These are phyloP conservation scores for Phylloboletellus chloephorus DNA, from an alignment of 1,284 basidiomycete species.

Conservation along the genomic window DNA sequence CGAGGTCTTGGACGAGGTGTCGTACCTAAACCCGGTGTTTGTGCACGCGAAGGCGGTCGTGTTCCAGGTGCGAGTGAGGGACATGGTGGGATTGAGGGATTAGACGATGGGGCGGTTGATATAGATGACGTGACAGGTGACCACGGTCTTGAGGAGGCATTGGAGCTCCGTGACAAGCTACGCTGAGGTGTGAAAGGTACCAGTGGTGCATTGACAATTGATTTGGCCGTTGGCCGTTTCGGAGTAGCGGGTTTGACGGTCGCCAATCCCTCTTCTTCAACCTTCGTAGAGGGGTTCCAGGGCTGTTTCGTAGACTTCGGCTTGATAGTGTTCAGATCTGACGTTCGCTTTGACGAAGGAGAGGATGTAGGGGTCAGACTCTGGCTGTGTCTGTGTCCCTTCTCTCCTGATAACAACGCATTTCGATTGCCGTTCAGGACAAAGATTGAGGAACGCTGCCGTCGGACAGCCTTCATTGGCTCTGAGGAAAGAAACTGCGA, in stretches of 20 bases:
- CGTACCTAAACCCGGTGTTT: conserved; percentile 35
- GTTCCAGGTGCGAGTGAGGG: conserved; percentile 42
- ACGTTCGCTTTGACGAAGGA: conserved; percentile 34
- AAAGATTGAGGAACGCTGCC: conserved; percentile 59
- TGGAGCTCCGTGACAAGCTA: conserved; percentile 67
- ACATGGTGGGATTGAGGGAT: conserved; percentile 38
- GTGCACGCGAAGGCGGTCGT: conserved; percentile 34
- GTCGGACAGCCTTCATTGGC: conserved; percentile 42
- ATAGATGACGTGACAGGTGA: conserved; percentile 68
- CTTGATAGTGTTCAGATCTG: conserved; percentile 41
- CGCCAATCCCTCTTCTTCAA: conserved; percentile 45
- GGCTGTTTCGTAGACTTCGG: conserved; percentile 40
- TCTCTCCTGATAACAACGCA: conserved; percentile 39
- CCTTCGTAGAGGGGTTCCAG: conserved; percentile 78
- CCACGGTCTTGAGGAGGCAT: conserved; percentile 75
- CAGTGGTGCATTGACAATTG: conserved; percentile 43
- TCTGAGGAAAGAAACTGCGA: conserved; percentile 47
- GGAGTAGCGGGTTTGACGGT: conserved; percentile 48
- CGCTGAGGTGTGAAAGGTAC: conserved; percentile 44
- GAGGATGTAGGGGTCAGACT: conserved; percentile 68
- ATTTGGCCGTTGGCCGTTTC: conserved; percentile 44
- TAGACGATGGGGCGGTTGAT: conserved; percentile 63
- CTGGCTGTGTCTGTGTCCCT: conserved; percentile 61
- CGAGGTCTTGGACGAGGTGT: conserved; percentile 62
- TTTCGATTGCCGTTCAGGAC: conserved; percentile 38